A percentile compares a stretch with the other conserved stretches of the same genome.
Conservation (phyloP, 495 filamentous ascomycete species). For the Annulohypoxylon nitens region DNA sequence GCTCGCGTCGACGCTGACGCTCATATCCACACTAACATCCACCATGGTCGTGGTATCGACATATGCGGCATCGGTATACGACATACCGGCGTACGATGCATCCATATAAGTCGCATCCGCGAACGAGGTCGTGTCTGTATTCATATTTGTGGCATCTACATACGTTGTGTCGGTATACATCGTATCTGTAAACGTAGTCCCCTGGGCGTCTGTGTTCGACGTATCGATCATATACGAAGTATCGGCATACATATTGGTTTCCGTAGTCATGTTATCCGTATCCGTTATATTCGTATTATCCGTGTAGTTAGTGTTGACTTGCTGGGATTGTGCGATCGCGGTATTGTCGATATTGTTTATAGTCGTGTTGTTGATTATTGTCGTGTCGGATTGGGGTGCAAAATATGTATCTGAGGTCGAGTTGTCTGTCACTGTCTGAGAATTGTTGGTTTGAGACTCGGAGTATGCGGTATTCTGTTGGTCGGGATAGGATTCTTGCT, state of each 20-base stretch:
- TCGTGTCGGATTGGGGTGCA: slow-evolving; percentile 29
- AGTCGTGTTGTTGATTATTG: slow-evolving; percentile 32
- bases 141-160: slow-evolving; percentile 13
- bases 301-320: slow-evolving; percentile 3
- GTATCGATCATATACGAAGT: slow-evolving; percentile 14
- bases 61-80: slow-evolving; percentile 18
- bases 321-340: slow-evolving; percentile 11
- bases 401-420: slow-evolving; percentile 24
- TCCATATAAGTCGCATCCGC: slow-evolving; percentile 6
- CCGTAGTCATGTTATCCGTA: slow-evolving; percentile 1
- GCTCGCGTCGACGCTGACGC: slow-evolving; percentile 23
- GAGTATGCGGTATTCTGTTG: slow-evolving; percentile 23
- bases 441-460: slow-evolving; percentile 17
- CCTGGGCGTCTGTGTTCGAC: slow-evolving; percentile 20
- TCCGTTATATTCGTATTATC: slow-evolving; percentile 16
- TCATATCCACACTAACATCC: slow-evolving; percentile 30
- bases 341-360: slow-evolving; percentile 40
- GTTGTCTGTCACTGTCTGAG: slow-evolving; percentile 9
- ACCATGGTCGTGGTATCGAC: slow-evolving; percentile 11
- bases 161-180: slow-evolving; percentile 2
- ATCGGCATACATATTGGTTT: slow-evolving; percentile 2
- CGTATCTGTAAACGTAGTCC: slow-evolving; percentile 3
- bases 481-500: slow-evolving; percentile 15
- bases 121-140: slow-evolving; percentile 11
- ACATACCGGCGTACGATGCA: slow-evolving; percentile 14